Conservation (phyloP, 2,329 filamentous ascomycete species). For the Intubia oerlemansii region DNA sequence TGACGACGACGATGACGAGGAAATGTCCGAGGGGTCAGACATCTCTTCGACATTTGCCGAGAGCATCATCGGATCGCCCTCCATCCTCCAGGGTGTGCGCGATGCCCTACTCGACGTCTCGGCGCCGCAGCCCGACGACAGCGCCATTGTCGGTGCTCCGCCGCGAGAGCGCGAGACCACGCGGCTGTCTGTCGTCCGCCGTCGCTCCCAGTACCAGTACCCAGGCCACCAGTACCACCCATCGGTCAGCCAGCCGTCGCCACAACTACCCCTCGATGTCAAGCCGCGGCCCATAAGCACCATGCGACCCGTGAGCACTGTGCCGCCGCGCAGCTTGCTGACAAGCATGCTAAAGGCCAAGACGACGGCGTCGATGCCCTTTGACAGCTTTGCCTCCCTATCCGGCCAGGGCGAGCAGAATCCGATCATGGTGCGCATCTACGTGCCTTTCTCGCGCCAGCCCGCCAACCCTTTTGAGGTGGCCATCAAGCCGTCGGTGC, state of each 20-base stretch:
- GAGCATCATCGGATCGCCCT: slow-evolving; percentile 48
- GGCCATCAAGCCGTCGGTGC: slow-evolving; percentile 45
- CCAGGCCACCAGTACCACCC: no score
- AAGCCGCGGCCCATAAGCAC: slow-evolving; percentile 43
- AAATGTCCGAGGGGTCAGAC: slow-evolving; percentile 38
- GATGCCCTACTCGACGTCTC: no score
- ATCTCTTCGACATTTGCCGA: slow-evolving; percentile 43
- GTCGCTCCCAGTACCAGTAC: slow-evolving; percentile 38
- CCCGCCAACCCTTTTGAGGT: slow-evolving; percentile 48
- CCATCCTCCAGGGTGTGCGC: slow-evolving; percentile 41
- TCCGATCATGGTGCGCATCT: slow-evolving; percentile 57
- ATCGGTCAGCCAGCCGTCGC: slow-evolving; percentile 46
- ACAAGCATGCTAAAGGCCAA: slow-evolving; percentile 54
- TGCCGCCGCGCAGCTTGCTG: slow-evolving; percentile 48
- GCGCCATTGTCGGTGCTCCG: slow-evolving; percentile 32
- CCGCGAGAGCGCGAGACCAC: slow-evolving; percentile 33
- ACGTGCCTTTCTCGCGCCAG: slow-evolving; percentile 47
- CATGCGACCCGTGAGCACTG: slow-evolving; percentile 42
- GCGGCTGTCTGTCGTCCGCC: slow-evolving; percentile 39
- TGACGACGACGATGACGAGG: slow-evolving; percentile 14
- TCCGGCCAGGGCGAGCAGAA: slow-evolving; percentile 62
- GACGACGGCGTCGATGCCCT: slow-evolving; percentile 47
- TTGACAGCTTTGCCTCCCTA: slow-evolving; percentile 55
- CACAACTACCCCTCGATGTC: no score
- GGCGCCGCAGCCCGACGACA: slow-evolving; percentile 24